phyloP scores from a whole-genome alignment of 805 yeast genomes.

The Spathaspora sp. region DNA sequence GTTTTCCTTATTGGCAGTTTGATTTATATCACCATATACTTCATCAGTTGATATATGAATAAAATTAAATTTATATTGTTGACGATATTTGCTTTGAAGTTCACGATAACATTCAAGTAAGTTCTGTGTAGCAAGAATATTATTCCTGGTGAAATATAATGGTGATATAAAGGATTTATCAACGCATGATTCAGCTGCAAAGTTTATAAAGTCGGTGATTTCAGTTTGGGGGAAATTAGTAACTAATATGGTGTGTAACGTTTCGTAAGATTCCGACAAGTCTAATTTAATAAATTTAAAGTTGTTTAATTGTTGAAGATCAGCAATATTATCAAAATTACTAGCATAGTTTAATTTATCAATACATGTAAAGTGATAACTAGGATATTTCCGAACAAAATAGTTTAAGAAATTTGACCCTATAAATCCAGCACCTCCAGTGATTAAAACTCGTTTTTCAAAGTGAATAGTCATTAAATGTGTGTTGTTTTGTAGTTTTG shows the following conservation, averaged over 20 bases:
- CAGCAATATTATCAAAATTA: conserved; percentile 19
- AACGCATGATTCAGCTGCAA: conserved; percentile 57
- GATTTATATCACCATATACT: conserved; percentile 47
- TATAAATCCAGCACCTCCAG: conserved; percentile 60
- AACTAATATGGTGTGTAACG: conserved; percentile 15
- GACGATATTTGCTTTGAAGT: conserved; percentile 3
- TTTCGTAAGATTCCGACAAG: conserved; percentile 22
- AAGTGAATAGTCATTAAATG: conserved; percentile 4
- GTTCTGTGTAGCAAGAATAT: conserved; percentile 45
- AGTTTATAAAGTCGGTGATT: conserved; percentile 36
- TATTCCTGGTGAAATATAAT: conserved; percentile 38
- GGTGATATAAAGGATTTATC: conserved; percentile 49
- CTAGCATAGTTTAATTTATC: conserved; percentile 49
- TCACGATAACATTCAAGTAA: conserved; percentile 39
- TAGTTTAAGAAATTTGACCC: conserved; percentile 46
- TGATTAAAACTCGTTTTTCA: conserved; percentile 31
- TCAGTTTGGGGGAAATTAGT: conserved; percentile 8
- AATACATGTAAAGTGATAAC: conserved; percentile 36
- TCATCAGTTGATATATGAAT: conserved; percentile 58
- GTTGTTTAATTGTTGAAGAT: conserved; percentile 11
- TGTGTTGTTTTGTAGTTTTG: not conserved
- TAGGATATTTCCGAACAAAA: conserved; percentile 25
- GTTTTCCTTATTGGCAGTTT: conserved; percentile 25
- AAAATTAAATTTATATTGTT: conserved; percentile 14
- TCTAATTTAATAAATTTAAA: conserved; percentile 31